Evolutionary conservation across 2,329 filamentous ascomycete species (phyloP), one percentile per base, ranked within the genome.

Genomic region (Pleurostoma richardsiae): DNA sequence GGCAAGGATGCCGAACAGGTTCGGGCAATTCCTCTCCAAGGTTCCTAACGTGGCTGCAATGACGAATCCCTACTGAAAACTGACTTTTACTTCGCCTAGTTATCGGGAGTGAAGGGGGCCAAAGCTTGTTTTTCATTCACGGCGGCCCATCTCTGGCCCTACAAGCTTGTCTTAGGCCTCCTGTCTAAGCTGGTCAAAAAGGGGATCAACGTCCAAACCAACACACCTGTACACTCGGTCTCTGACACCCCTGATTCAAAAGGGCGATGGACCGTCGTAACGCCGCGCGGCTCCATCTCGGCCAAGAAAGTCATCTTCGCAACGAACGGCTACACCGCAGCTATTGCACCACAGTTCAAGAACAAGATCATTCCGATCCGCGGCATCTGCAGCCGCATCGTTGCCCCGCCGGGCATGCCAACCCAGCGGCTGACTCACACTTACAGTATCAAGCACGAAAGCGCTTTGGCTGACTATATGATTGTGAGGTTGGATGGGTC

Each of bases 291-390:
- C 8, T 58, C 50, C 0, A 73, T 85, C 44, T 59, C 54, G 7
- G 70, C 84, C 2, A 68, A 66, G 29, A 74, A 73, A 30, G 68
- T 88, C 10, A 66, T 88, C 26, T 71, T 85, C 40, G 83, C 84
- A 11, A 86, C 80, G 2, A 88, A 88, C 54, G 84, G 70, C 10
- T 87, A 86, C 59, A 85, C 82, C 0, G 76, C 80, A 1, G 72
- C 76, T 10, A 59, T 88, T 5, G 65, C 82, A 2, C 82, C 82
- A 0, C 59, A 73, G 45, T 86, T 85, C 57, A 63, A 68, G 5
- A 72, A 76, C 49, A 74, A 79, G 7, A 86, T 88, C 49, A 71
- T 85, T 6, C 85, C 85, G 0, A 73, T 77, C 3, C 73, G 82
- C 39, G 83, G 79, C 2, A 63, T 63, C 3, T 65, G 63, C 48